phyloP scores from a whole-genome alignment of 2,329 filamentous ascomycete species.

The Thelonectria rubi region DNA sequence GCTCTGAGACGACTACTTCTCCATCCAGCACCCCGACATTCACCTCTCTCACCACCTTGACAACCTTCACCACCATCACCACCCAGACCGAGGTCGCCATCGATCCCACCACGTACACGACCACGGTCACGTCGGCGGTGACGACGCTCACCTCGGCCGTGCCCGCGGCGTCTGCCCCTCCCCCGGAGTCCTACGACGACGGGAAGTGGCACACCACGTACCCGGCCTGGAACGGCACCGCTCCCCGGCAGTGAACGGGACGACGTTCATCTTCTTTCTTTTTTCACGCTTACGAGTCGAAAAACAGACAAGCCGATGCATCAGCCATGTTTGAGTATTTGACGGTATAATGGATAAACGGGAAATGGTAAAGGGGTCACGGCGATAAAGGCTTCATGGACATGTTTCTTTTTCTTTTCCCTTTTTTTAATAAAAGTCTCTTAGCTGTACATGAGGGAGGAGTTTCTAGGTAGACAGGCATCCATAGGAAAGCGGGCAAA shows the following conservation, averaged over 20 bases:
- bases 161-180: conserved; percentile 29
- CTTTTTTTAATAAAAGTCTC: neutral
- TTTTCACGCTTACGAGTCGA: conserved; percentile 14
- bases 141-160: conserved; percentile 1
- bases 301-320: conserved; percentile 14
- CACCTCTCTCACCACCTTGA: neutral
- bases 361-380: conserved; percentile 19
- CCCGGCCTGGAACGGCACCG: conserved; percentile 54
- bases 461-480: conserved; percentile 28
- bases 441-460: conserved; percentile 18
- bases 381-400: conserved; percentile 24
- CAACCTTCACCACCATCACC: neutral
- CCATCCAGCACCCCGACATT: neutral
- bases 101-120: conserved; percentile 29
- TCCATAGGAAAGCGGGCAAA: conserved; percentile 28
- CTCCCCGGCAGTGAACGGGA: conserved; percentile 18
- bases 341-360: conserved; percentile 2
- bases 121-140: conserved; percentile 25
- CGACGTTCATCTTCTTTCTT: conserved; percentile 9
- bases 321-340: conserved; percentile 12
- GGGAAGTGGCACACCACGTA: conserved; percentile 59
- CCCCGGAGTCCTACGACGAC: conserved; percentile 49
- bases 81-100: conserved; percentile 4
- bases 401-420: conserved; percentile 16
- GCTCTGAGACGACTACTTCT: neutral